phyloP scores from a whole-genome alignment of 306 rosid species.

The Glycine tomentella region DNA sequence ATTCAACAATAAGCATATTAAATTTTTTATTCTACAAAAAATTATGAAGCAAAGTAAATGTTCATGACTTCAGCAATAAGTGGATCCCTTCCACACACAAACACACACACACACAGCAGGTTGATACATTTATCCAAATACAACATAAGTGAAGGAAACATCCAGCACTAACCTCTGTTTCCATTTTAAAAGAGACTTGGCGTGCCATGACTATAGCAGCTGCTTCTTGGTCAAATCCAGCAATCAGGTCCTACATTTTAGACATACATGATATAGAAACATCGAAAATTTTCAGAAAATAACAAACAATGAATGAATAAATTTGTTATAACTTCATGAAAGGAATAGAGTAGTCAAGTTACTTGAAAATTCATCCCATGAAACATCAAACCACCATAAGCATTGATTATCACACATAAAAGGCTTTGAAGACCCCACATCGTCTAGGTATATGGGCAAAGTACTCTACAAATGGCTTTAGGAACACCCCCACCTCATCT shows the following conservation, averaged over 20 bases:
- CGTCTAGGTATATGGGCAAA: neutral
- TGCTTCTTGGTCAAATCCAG: conserved; percentile 99
- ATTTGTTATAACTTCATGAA: conserved; percentile 27
- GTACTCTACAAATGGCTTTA: neutral
- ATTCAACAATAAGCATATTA: neutral
- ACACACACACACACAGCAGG: neutral
- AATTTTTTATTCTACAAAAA: neutral
- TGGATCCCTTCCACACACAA: conserved; percentile 3
- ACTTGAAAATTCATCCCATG: conserved; percentile 24
- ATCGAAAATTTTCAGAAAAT: conserved; percentile 18
- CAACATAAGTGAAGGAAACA: neutral
- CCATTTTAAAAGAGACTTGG: conserved; percentile 97
- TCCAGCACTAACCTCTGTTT: conserved; percentile 69
- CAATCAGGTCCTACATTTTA: conserved; percentile 77
- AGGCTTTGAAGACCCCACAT: neutral
- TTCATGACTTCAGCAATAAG: neutral
- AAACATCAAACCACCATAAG: conserved; percentile 9
- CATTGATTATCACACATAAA: neutral
- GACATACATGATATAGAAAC: conserved; percentile 30
- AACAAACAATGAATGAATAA: conserved; percentile 13
- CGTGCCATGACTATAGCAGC: conserved; percentile 99
- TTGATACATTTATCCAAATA: neutral
- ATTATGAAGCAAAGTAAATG: neutral
- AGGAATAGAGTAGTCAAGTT: conserved; percentile 27
- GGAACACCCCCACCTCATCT: neutral